phyloP scores from a whole-genome alignment of 768 basidiomycete genomes.

The Russula lepida region DNA sequence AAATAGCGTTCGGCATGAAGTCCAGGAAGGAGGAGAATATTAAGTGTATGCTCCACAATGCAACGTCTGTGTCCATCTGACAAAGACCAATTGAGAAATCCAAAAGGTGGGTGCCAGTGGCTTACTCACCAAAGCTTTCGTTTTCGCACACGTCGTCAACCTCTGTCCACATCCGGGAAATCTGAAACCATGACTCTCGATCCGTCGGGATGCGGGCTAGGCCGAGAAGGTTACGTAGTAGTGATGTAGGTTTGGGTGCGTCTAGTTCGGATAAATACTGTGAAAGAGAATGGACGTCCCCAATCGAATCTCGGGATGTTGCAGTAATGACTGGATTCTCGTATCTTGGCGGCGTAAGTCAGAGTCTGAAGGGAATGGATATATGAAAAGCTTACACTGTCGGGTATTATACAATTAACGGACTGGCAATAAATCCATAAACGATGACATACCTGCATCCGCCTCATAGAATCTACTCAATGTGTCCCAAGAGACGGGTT shows the following conservation, averaged over 20 bases:
- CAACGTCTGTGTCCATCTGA: constrained; percentile 66
- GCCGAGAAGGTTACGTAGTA: constrained; percentile 50
- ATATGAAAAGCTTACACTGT: constrained; percentile 18
- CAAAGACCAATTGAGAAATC: neutral
- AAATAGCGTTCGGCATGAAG: constrained; percentile 36
- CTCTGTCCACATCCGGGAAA: constrained; percentile 64
- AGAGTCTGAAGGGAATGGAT: constrained; percentile 32
- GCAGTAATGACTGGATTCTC: constrained; percentile 76
- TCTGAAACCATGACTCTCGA: constrained; percentile 48
- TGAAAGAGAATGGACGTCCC: constrained; percentile 59
- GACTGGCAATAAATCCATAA: constrained; percentile 3
- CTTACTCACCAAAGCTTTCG: constrained; percentile 62
- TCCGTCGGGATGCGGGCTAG: constrained; percentile 28
- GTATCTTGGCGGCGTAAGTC: constrained; percentile 40
- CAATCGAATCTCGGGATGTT: constrained; percentile 61
- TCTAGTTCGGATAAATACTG: constrained; percentile 53
- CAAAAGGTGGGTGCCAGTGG: neutral
- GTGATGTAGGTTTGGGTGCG: constrained; percentile 56
- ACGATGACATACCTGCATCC: constrained; percentile 48
- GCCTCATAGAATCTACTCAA: constrained; percentile 62
- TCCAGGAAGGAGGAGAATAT: constrained; percentile 67
- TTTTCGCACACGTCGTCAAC: constrained; percentile 67
- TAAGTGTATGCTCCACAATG: constrained; percentile 73
- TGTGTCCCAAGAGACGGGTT: constrained; percentile 40
- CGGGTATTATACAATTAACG: constrained; percentile 8